Conservation (phyloP, 2,329 filamentous ascomycete species). For the Botrytis tulipae region DNA sequence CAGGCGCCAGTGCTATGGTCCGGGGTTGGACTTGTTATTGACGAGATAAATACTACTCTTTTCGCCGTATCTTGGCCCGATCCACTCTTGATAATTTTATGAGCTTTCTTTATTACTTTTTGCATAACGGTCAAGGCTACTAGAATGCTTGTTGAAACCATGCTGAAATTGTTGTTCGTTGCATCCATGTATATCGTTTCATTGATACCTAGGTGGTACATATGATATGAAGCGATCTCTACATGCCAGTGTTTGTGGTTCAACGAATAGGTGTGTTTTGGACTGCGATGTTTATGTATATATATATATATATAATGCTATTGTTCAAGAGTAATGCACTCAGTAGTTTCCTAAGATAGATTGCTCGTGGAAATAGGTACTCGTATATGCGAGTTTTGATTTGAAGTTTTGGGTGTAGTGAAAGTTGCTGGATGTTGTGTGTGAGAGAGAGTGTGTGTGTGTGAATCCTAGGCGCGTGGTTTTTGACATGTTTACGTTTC, state of each 20-base stretch:
- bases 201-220: neutral
- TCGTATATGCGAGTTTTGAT: too few species aligned
- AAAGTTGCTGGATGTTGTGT: too few species aligned
- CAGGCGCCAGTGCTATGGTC: constrained; percentile 11
- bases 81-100: neutral
- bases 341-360: too few species aligned
- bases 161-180: neutral
- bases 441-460: too few species aligned
- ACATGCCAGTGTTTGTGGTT: neutral
- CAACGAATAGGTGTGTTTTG: too few species aligned
- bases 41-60: constrained; percentile 11
- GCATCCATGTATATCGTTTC: neutral
- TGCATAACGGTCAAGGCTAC: neutral
- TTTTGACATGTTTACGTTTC: too few species aligned
- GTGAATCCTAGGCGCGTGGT: too few species aligned
- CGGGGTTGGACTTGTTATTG: constrained; percentile 5
- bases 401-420: too few species aligned
- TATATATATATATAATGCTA: neutral
- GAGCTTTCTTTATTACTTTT: neutral
- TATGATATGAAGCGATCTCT: neutral
- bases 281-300: too few species aligned
- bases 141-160: neutral
- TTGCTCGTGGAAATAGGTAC: too few species aligned
- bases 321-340: neutral
- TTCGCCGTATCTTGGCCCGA: neutral